A percentile compares a stretch with the other conserved stretches of the same genome.
phyloP scores from a whole-genome alignment of 768 basidiomycete genomes.

The Paxillus rubicundulus region DNA sequence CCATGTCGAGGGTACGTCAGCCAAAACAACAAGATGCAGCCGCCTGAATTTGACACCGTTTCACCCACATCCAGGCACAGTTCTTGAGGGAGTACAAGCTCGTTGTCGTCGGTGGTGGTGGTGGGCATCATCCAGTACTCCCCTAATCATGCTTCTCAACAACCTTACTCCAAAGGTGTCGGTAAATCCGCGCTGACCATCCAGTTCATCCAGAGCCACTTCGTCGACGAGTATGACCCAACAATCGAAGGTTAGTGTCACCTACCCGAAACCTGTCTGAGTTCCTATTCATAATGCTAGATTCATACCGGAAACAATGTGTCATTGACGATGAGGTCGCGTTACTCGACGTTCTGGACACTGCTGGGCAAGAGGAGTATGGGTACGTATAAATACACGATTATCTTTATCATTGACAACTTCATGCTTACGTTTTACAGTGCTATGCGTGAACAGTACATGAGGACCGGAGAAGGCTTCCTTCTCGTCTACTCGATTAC shows the following conservation, averaged over 20 bases:
- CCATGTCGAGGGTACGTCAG: slow-evolving; percentile 32
- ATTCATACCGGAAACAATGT: slow-evolving; percentile 96
- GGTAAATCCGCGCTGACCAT: slow-evolving; percentile 95
- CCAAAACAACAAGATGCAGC: neutral
- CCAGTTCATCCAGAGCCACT: slow-evolving; percentile 96
- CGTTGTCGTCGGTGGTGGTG: slow-evolving; percentile 98
- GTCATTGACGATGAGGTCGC: slow-evolving; percentile 99
- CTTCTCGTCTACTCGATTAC: slow-evolving; percentile 97
- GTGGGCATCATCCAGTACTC: slow-evolving; percentile 47
- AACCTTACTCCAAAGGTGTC: slow-evolving; percentile 25
- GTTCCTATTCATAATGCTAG: slow-evolving; percentile 38
- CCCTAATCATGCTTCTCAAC: neutral
- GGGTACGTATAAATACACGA: slow-evolving; percentile 54
- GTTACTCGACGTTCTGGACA: slow-evolving; percentile 93
- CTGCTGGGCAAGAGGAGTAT: slow-evolving; percentile 98
- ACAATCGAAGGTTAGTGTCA: slow-evolving; percentile 78
- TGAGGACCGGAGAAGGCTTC: slow-evolving; percentile 98
- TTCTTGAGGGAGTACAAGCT: slow-evolving; percentile 98
- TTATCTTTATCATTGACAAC: slow-evolving; percentile 5
- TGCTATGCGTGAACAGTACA: slow-evolving; percentile 99
- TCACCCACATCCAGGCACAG: slow-evolving; percentile 52
- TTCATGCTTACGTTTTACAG: slow-evolving; percentile 36
- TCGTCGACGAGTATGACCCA: slow-evolving; percentile 91
- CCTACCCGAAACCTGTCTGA: neutral
- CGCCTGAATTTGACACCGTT: neutral